Conservation (phyloP, 2,329 filamentous ascomycete species). For the Ophiognomonia clavigignenti-juglandacearum region DNA sequence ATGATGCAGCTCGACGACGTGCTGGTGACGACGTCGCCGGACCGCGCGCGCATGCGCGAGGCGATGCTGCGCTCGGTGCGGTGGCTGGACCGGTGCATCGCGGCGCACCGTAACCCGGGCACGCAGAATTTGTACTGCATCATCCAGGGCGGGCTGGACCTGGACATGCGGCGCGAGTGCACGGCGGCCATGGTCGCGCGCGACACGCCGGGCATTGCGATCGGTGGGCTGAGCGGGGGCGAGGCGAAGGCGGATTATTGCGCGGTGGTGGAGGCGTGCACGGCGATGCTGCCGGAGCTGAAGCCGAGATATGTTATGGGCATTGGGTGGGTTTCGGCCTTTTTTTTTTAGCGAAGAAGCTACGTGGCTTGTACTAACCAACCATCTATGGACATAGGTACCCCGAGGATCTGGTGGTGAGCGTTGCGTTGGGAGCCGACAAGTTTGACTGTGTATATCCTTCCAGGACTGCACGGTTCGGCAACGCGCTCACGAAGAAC, state of each 20-base stretch:
- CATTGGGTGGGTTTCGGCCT: too few species aligned
- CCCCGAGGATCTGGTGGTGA: slow-evolving; percentile 91
- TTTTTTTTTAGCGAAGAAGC: too few species aligned
- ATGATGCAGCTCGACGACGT: slow-evolving; percentile 99
- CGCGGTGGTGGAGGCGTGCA: slow-evolving; percentile 82
- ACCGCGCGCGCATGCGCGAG: slow-evolving; percentile 80
- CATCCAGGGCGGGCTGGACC: slow-evolving; percentile 90
- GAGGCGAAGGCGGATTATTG: slow-evolving; percentile 94
- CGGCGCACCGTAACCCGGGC: slow-evolving; percentile 77
- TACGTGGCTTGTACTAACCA: too few species aligned
- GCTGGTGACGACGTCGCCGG: slow-evolving; percentile 90
- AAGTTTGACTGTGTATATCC: slow-evolving; percentile 99
- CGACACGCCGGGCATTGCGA: slow-evolving; percentile 93
- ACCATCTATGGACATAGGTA: too few species aligned
- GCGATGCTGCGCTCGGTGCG: slow-evolving; percentile 92
- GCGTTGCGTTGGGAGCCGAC: slow-evolving; percentile 88
- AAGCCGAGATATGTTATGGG: slow-evolving; percentile 99
- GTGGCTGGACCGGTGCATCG: slow-evolving; percentile 94
- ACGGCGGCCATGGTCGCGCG: slow-evolving; percentile 81
- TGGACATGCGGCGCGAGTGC: slow-evolving; percentile 80
- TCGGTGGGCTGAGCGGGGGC: slow-evolving; percentile 89
- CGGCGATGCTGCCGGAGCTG: slow-evolving; percentile 73
- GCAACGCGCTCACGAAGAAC: slow-evolving; percentile 78
- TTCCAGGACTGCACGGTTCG: slow-evolving; percentile 90
- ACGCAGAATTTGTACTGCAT: slow-evolving; percentile 96